Percentiles rank a stretch among this genome's conserved stretches.
Conservation (phyloP, 352 stramenopile genomes). For the Thraustochytrium sp. region DNA sequence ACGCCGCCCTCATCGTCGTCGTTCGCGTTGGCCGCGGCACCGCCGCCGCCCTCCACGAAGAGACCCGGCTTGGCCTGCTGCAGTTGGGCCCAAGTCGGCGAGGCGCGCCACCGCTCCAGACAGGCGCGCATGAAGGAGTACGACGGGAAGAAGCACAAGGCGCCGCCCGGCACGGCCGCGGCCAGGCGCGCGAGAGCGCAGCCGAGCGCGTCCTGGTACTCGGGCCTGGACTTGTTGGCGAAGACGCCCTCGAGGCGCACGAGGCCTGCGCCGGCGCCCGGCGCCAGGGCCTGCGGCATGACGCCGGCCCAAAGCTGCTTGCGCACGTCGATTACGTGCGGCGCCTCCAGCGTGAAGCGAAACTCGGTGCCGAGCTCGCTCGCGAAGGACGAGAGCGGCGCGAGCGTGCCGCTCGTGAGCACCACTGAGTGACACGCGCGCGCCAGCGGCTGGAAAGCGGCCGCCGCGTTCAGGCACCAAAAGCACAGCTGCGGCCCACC, state of each 20-base stretch:
- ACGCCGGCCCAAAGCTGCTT: conserved; percentile 79
- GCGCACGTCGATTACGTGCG: conserved; percentile 85
- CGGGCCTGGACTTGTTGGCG: conserved; percentile 77
- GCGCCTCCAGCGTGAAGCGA: conserved; percentile 89
- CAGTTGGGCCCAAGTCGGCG: neutral
- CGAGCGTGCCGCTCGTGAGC: conserved; percentile 91
- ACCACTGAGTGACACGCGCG: conserved; percentile 75
- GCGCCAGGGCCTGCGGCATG: conserved; percentile 78
- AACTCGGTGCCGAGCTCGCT: conserved; percentile 94
- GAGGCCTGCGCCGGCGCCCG: neutral
- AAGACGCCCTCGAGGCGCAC: conserved; percentile 89
- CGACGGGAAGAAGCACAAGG: conserved; percentile 99
- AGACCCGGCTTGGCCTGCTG: neutral
- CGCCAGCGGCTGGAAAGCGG: conserved; percentile 90
- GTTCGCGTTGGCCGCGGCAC: neutral
- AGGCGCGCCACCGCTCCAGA: conserved; percentile 64
- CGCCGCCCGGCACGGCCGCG: conserved; percentile 84
- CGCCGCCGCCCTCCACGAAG: neutral
- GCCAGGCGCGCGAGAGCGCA: conserved; percentile 89
- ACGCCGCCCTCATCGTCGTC: neutral
- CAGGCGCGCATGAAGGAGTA: conserved; percentile 87
- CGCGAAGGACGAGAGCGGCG: conserved; percentile 87
- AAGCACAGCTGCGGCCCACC: conserved; percentile 57
- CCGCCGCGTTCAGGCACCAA: conserved; percentile 94
- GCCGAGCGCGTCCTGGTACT: conserved; percentile 91